Conservation (phyloP, 768 basidiomycete genomes). For the Tricholoma terreum region DNA sequence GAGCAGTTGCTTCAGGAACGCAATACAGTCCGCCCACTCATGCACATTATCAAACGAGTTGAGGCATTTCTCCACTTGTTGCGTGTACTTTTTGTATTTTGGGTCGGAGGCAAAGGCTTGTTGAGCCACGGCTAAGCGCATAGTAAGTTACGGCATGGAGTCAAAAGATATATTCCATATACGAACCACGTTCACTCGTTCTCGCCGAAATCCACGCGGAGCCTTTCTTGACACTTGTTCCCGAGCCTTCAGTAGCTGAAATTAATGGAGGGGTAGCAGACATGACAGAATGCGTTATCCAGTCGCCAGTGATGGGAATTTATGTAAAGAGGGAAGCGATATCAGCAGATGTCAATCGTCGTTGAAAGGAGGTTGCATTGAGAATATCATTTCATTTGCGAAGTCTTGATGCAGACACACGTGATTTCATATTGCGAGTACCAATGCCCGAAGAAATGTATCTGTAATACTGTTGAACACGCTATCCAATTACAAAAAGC, state of each 20-base stretch:
- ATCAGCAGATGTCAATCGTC: neutral
- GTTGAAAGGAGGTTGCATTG: neutral
- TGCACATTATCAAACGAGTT: constrained; percentile 93
- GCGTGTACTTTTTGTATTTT: constrained; percentile 91
- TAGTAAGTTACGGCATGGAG: neutral
- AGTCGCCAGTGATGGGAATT: constrained; percentile 17
- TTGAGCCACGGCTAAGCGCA: constrained; percentile 41
- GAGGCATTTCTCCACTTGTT: constrained; percentile 90
- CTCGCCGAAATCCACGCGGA: constrained; percentile 40
- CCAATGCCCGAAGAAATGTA: too few relatives aligned
- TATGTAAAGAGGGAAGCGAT: constrained; percentile 8
- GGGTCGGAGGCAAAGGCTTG: constrained; percentile 74
- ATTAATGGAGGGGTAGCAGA: constrained; percentile 22
- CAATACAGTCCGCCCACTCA: constrained; percentile 99
- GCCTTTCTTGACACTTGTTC: constrained; percentile 34
- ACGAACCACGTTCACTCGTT: constrained; percentile 51
- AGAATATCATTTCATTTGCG: too few relatives aligned
- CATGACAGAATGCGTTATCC: constrained; percentile 9
- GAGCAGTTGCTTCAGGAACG: constrained; percentile 90
- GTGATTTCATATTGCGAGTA: too few relatives aligned
- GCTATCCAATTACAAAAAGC: neutral
- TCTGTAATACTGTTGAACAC: too few relatives aligned
- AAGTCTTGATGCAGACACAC: too few relatives aligned
- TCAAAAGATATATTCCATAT: constrained; percentile 1
- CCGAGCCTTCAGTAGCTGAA: constrained; percentile 31